A percentile compares a stretch with the other conserved stretches of the same genome.
phyloP scores from a whole-genome alignment of 225 moss, liverwort and hornwort species.

The Anthoceros angustus region DNA sequence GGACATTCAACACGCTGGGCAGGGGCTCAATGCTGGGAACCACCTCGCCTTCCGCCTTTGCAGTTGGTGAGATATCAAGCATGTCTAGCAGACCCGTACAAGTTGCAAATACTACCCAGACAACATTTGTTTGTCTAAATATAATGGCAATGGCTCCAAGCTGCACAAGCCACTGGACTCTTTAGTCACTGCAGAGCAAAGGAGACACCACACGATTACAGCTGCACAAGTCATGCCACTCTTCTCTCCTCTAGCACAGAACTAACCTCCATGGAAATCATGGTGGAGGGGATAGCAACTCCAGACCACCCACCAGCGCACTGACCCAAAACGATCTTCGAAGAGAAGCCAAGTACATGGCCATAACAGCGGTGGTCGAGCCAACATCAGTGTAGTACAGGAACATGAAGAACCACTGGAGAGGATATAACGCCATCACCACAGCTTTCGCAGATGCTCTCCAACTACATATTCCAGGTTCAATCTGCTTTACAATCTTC shows the following conservation, averaged over 20 bases:
- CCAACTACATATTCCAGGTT: constrained; percentile 32
- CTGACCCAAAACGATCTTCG: constrained; percentile 67
- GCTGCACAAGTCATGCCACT: too few relatives aligned
- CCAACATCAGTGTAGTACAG: constrained; percentile 84
- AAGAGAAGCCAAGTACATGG: constrained; percentile 58
- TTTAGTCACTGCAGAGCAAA: background rate
- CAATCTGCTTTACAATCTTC: constrained; percentile 39
- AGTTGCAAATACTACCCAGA: constrained; percentile 70
- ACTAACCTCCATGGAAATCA: background rate
- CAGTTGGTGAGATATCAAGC: constrained; percentile 15
- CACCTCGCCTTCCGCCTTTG: constrained; percentile 10
- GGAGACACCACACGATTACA: too few relatives aligned
- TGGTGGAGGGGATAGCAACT: background rate
- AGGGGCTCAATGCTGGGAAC: background rate
- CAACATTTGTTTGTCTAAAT: constrained; percentile 76
- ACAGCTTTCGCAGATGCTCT: constrained; percentile 41
- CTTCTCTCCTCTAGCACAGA: background rate
- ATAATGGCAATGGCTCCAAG: constrained; percentile 50
- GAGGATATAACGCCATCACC: constrained; percentile 68
- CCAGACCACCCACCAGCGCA: constrained; percentile 48
- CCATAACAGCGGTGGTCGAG: constrained; percentile 67
- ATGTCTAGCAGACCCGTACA: constrained; percentile 51
- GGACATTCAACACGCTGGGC: background rate
- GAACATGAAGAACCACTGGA: constrained; percentile 87
- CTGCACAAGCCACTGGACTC: constrained; percentile 20